Evolutionary conservation across 192 early-diverging fungal genomes (phyloP).

Genomic region (Coemansia sp.): DNA sequence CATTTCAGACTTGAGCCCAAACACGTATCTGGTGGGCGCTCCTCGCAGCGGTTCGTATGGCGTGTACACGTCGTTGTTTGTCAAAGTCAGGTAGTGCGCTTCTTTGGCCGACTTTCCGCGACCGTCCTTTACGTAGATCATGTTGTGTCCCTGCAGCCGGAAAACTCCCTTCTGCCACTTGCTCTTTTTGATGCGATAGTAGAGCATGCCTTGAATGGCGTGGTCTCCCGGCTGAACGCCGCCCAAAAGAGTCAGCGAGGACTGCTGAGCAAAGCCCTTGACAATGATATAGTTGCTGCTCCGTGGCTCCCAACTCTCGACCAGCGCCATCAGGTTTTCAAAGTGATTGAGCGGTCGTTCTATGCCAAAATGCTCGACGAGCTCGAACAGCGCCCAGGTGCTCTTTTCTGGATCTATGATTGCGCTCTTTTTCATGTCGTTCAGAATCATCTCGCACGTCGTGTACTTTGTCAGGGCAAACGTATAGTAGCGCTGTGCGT

Average conservation of each 20-base stretch:
- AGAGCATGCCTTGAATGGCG: constrained; percentile 65
- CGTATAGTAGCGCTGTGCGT: constrained; percentile 75
- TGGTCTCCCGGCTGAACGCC: constrained; percentile 45
- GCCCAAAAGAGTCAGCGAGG: constrained; percentile 24
- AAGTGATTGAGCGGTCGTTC: constrained; percentile 91
- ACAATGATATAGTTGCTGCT: constrained; percentile 73
- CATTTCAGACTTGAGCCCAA: constrained; percentile 83
- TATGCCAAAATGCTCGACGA: constrained; percentile 80
- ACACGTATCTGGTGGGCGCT: constrained; percentile 77
- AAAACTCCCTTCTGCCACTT: constrained; percentile 86
- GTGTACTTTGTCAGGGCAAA: constrained; percentile 74
- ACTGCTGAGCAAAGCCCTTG: constrained; percentile 65
- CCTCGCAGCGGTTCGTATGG: constrained; percentile 66
- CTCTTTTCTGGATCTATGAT: constrained; percentile 54
- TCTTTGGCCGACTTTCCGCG: constrained; percentile 39
- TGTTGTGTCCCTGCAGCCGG: constrained; percentile 53
- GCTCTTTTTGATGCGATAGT: constrained; percentile 76
- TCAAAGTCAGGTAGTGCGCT: constrained; percentile 56
- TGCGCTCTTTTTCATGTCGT: constrained; percentile 67
- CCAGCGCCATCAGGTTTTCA: constrained; percentile 81
- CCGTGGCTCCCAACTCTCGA: constrained; percentile 81
- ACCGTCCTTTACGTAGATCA: constrained; percentile 39
- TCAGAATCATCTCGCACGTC: constrained; percentile 70
- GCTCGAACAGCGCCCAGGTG: constrained; percentile 89
- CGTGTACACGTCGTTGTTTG: constrained; percentile 84